Evolutionary conservation across 179 eudicot genomes (phyloP).

Genomic region (Actinidia polygama): DNA sequence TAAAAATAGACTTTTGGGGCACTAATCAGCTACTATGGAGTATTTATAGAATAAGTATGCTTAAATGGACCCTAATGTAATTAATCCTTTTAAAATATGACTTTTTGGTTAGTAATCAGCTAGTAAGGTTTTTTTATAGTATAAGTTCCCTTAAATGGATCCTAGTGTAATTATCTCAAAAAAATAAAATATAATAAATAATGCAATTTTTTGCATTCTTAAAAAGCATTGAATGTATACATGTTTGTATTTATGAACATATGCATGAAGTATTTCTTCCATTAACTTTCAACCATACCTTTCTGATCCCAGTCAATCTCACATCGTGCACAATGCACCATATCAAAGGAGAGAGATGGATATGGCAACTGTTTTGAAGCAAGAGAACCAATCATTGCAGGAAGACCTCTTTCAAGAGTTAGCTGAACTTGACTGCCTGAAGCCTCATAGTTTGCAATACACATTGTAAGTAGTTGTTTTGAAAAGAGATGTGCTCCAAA

Average conservation of each 20-base stretch:
- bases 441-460: constrained; percentile 92
- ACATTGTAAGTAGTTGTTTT: constrained; percentile 82
- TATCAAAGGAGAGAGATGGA: constrained; percentile 95
- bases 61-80: neutral
- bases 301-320: constrained; percentile 89
- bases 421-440: constrained; percentile 99
- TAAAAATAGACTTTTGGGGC: too few species aligned
- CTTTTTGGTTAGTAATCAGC: too few species aligned
- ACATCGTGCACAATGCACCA: constrained; percentile 95
- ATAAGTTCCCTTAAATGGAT: too few species aligned
- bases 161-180: too few species aligned
- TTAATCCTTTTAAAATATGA: too few species aligned
- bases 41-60: too few species aligned
- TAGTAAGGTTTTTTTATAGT: too few species aligned
- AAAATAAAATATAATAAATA: too few species aligned
- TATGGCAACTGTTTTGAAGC: constrained; percentile 74
- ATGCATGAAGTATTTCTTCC: neutral
- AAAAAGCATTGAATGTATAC: neutral
- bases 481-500: constrained; percentile 96
- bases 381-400: constrained; percentile 94
- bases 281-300: constrained; percentile 48
- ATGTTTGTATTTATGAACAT: constrained; percentile 2
- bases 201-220: neutral
- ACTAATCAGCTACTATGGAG: too few species aligned
- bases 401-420: constrained; percentile 97